phyloP scores from a whole-genome alignment of 2,329 filamentous ascomycete species.

The Colletotrichum incanum region DNA sequence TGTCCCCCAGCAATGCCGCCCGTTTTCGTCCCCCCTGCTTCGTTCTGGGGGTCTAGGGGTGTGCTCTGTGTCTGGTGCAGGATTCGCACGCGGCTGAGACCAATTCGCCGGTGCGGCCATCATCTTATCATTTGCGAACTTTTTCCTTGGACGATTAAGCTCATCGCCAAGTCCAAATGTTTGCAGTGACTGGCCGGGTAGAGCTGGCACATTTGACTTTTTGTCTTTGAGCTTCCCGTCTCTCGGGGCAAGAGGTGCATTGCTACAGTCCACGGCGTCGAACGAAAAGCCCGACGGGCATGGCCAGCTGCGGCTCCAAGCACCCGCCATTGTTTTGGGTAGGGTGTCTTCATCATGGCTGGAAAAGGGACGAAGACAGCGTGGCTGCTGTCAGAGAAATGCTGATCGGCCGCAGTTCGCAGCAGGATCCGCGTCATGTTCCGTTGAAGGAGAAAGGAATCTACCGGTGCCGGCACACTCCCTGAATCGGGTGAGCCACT shows the following conservation, averaged over 20 bases:
- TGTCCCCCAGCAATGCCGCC: neutral
- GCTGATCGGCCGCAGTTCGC: slow-evolving; percentile 36
- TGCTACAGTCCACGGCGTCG: slow-evolving; percentile 12
- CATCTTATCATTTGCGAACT: slow-evolving; percentile 7
- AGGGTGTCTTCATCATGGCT: slow-evolving; percentile 15
- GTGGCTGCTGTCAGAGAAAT: slow-evolving; percentile 30
- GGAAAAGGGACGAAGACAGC: slow-evolving; percentile 12
- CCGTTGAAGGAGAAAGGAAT: slow-evolving; percentile 27
- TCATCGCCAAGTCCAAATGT: slow-evolving; percentile 31
- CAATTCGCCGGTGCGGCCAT: slow-evolving; percentile 1
- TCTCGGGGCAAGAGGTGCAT: slow-evolving; percentile 20
- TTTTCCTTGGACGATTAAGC: slow-evolving; percentile 20
- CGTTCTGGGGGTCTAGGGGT: slow-evolving; percentile 9
- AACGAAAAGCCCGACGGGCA: slow-evolving; percentile 27
- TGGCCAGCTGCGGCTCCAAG: slow-evolving; percentile 30
- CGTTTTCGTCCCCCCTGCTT: neutral
- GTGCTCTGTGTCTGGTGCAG: slow-evolving; percentile 16
- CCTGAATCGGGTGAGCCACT: slow-evolving; percentile 17
- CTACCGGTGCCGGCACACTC: slow-evolving; percentile 30
- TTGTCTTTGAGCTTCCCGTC: slow-evolving; percentile 11
- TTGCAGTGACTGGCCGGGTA: slow-evolving; percentile 24
- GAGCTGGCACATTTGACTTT: slow-evolving; percentile 36
- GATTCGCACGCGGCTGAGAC: slow-evolving; percentile 16
- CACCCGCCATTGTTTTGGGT: slow-evolving; percentile 28
- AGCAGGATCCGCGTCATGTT: slow-evolving; percentile 37